Base-by-base conservation (phyloP, 169 alveolate genomes). In the Plasmodium ovale region DNA sequence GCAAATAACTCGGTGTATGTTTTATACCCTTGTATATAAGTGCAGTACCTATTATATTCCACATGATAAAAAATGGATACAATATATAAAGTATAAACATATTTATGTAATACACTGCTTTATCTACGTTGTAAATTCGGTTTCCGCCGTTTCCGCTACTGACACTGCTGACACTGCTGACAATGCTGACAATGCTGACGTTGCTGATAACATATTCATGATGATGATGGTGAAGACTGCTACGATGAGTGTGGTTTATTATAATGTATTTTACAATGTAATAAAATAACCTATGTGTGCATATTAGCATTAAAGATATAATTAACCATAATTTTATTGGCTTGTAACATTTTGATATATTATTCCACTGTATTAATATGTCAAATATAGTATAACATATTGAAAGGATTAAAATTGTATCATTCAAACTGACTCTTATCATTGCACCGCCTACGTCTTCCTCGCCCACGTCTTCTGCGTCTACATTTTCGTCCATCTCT, bases 301-400 rank as follows among this genome's bases (percentile, higher is more conserved):
- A 64, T 56, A 94, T 92, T 33, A 95, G 87, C 25, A 87, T 88
- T 62, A 92, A 94, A 42, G 95, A 92, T 25, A 93, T 87, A 54
- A 94, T 82, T 21, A 94, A 74, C 96, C 96, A 94, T 49, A 88
- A 70, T 72, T 94, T 95, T 31, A 94, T 91, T 16, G 96, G 96
- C 79, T 90, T 87, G 31, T 88, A 59, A 67, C 96, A 94, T 4
- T 87, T 72, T 2, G 93, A 79, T 62, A 94, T 92, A 3, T 88
- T 59, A 12, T 92, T 93, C 96, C 96, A 94, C 56, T 94, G 95
- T 47, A 93, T 65, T 25, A 94, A 87, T 39, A 94, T 79, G 51
- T 94, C 96, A 10, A 92, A 85, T 10, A 93, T 88, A 2, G 96
- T 92, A 25, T 94, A 94, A 44, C 91, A 59, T 42, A 94, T 89